A percentile compares a stretch with the other conserved stretches of the same genome.
Evolutionary conservation across 805 yeast species (phyloP).

Genomic region (Starmerella gropengiesseri): DNA sequence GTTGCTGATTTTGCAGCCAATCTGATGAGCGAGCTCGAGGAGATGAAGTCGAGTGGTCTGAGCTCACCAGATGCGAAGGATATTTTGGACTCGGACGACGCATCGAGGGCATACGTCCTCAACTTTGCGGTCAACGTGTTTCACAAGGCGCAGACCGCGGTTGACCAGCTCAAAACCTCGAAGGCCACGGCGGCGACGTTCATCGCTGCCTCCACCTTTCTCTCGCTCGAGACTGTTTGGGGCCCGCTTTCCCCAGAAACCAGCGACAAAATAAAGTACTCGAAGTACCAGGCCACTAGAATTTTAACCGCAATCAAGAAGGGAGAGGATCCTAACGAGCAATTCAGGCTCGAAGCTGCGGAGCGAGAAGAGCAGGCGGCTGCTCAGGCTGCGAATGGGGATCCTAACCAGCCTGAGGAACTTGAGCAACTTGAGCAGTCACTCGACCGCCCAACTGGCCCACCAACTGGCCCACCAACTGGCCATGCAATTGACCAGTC

Average conservation of each 20-base stretch:
- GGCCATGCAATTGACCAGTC: too few relatives aligned
- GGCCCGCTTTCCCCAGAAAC: slow-evolving; percentile 29
- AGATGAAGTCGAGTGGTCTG: slow-evolving; percentile 35
- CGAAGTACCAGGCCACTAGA: slow-evolving; percentile 52
- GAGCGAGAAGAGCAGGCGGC: slow-evolving; percentile 13
- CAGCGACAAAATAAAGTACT: slow-evolving; percentile 41
- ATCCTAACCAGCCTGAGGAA: background rate
- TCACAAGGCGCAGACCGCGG: slow-evolving; percentile 40
- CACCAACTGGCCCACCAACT: too few relatives aligned
- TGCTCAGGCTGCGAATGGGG: slow-evolving; percentile 2
- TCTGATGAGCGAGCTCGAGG: slow-evolving; percentile 64
- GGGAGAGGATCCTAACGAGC: slow-evolving; percentile 51
- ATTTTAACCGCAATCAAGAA: slow-evolving; percentile 40
- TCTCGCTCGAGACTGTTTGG: slow-evolving; percentile 38
- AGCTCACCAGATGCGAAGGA: slow-evolving; percentile 31
- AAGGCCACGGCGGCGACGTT: slow-evolving; percentile 42
- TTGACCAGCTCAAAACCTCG: slow-evolving; percentile 35
- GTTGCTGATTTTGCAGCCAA: slow-evolving; percentile 49
- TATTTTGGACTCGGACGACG: slow-evolving; percentile 48
- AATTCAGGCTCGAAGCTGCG: slow-evolving; percentile 29
- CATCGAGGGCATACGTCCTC: slow-evolving; percentile 45
- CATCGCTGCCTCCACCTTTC: slow-evolving; percentile 45
- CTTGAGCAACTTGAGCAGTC: too few relatives aligned
- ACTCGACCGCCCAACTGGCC: too few relatives aligned
- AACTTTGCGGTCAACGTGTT: slow-evolving; percentile 52